These are phyloP conservation scores for Cryphonectria radicalis DNA, from an alignment of 2,329 filamentous ascomycete genomes.

Conservation along the genomic window DNA sequence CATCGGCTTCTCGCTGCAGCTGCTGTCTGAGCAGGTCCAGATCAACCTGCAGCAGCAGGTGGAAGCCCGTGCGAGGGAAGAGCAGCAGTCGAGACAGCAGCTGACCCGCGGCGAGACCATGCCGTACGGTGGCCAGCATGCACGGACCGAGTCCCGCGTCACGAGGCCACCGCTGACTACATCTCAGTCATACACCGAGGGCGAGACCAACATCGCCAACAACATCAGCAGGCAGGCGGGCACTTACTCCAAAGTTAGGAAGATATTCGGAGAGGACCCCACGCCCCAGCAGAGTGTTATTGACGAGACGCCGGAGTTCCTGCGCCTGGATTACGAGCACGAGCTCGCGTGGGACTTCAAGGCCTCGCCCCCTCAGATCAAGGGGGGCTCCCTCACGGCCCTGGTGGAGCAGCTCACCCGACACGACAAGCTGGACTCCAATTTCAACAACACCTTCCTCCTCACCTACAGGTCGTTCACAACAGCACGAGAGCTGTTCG, in stretches of 20 bases:
- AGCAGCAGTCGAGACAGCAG: conserved; percentile 52
- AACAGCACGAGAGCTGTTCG: conserved; percentile 85
- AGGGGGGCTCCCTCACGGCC: conserved; percentile 85
- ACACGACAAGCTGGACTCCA: conserved; percentile 93
- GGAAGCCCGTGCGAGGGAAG: conserved; percentile 50
- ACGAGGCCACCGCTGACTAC: conserved; percentile 54
- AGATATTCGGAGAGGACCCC: conserved; percentile 69
- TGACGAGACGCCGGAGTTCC: conserved; percentile 82
- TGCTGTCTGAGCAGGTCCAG: conserved; percentile 81
- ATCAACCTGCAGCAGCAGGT: conserved; percentile 55
- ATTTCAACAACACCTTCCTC: conserved; percentile 96
- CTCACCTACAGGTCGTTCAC: conserved; percentile 97
- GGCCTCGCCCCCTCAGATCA: conserved; percentile 73
- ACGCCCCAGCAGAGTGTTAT: conserved; percentile 53
- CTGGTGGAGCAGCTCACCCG: conserved; percentile 94
- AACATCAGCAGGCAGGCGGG: conserved; percentile 61
- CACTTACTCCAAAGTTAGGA: conserved; percentile 63
- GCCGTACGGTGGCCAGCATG: conserved; percentile 57
- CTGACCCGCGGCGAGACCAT: conserved; percentile 63
- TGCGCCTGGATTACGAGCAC: conserved; percentile 83
- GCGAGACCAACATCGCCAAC: conserved; percentile 52
- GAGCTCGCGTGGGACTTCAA: conserved; percentile 92
- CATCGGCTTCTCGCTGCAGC: conserved; percentile 83
- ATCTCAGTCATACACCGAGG: conserved; percentile 69
- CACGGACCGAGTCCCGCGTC: conserved; percentile 60